Base-by-base conservation (phyloP, 2,329 filamentous ascomycete species). In the Monilinia polystroma region DNA sequence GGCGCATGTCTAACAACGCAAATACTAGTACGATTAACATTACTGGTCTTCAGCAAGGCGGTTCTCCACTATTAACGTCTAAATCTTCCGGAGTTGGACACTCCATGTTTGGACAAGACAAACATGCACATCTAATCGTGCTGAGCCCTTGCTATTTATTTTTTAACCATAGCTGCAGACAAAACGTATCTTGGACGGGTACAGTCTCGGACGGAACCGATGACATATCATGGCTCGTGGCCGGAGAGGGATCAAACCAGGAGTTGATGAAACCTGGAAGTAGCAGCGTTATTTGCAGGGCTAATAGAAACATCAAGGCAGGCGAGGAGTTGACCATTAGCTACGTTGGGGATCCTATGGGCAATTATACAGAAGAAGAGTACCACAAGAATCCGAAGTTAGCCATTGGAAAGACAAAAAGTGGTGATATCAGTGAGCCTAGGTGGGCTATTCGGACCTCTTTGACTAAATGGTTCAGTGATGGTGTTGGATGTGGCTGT, bases 291-390 rank as follows among this genome's bases (percentile, higher is more conserved):
- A 70, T 67, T 35, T 74, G 73, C 35, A 47, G 52, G 2, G 73
- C 74, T 0, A 41, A n/a, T 0, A 43, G 45, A 29, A 62, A 72
- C 53, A 72, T 76, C 20, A 69, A 69, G 54, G 70, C 71, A 18
- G 73, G 70, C 0, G 74, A 76, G 26, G 71, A 76, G 56, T 49
- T 74, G 4, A 72, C 69, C 14, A 75, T 76, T n/a, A 70, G 65
- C 7, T 76, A 76, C 55, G 49, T 75, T 11, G 73, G 73, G 0
- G 64, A 75, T 58, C 68, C 73, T 2, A 43, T 60, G 43, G 70
- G 71, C 0, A 52, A 43, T 1, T 55, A 64, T 20, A 35, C 35
- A 5, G 26, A 35, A 10, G 52, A 10, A 45, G 49, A 41, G 29
- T 45, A 12, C n/a, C 3, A 7, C 51, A n/a, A 16, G 23, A 35